phyloP scores from a whole-genome alignment of 2,329 filamentous ascomycete species.

The Exophiala sp. region DNA sequence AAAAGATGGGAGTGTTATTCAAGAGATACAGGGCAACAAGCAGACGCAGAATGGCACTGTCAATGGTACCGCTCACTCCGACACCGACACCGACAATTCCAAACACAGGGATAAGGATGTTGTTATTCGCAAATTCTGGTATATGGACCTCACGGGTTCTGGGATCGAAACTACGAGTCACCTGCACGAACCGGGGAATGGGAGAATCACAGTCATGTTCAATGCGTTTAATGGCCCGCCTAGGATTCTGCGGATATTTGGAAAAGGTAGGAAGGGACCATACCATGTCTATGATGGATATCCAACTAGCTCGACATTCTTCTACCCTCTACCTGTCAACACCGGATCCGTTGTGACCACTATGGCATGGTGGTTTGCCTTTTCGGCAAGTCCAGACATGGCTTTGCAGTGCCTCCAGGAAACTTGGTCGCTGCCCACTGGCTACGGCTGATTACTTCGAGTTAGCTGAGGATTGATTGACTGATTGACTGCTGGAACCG shows the following conservation, averaged over 20 bases:
- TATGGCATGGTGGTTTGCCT: too few relatives aligned
- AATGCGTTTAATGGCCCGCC: conserved; percentile 57
- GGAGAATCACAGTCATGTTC: conserved; percentile 68
- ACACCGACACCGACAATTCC: not conserved
- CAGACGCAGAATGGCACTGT: not conserved
- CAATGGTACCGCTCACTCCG: not conserved
- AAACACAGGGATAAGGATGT: conserved; percentile 6
- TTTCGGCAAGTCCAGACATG: too few relatives aligned
- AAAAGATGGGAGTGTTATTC: too few relatives aligned
- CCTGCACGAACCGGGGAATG: conserved; percentile 61
- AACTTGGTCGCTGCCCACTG: too few relatives aligned
- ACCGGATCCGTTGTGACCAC: too few relatives aligned
- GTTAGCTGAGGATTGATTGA: too few relatives aligned
- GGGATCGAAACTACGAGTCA: conserved; percentile 72
- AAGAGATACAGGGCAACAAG: not conserved
- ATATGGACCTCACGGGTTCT: conserved; percentile 52
- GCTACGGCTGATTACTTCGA: too few relatives aligned
- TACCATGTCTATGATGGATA: too few relatives aligned
- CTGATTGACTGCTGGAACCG: too few relatives aligned
- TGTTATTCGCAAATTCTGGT: conserved; percentile 27
- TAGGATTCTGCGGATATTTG: conserved; percentile 51
- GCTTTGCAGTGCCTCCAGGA: too few relatives aligned
- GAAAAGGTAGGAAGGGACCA: conserved; percentile 20
- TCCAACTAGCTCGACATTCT: too few relatives aligned
- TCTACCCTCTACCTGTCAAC: too few relatives aligned